Evolutionary conservation across 805 yeast genomes (phyloP), one percentile per base, ranked within the genome.

Genomic region (Myxozyma geophila): DNA sequence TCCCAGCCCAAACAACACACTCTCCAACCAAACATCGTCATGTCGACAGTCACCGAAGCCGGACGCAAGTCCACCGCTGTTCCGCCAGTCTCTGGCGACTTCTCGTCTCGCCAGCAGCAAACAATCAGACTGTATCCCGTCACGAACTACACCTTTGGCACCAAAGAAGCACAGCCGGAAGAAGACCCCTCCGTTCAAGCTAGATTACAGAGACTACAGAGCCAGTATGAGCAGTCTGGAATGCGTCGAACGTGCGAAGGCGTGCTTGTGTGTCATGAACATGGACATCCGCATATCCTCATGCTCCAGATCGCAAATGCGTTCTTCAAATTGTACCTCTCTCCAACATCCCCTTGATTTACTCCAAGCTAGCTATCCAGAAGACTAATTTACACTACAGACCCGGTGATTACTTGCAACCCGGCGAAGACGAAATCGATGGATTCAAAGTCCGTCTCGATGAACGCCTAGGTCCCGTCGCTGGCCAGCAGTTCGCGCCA

Each of bases 201-300:
- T 7, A 60, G 75, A n/a, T 58, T 71, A 37, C 72, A 69, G 47
- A 58, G 74, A 37, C 62, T 74, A 49, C 73, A 72, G 43, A 64
- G 67, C 48, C 72, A 73, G 33, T 73, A 74, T 59, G 74, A 72
- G 49, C 62, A 61, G 44, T 56, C 60, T 28, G 76, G 76, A 28
- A 74, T 73, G 73, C 58, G 75, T 19, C 62, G 75, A 49, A 68
- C 74, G 23, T 74, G 73, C 55, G 77, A 74, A 59, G 75, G 71
- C 3, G 64, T 74, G 15, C 58, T 74, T 41, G 60, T 74, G 15
- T 74, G 75, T 51, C 76, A 74, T 48, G 76, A 74, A 48, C 73
- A 74, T 54, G 75, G 76, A 5, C 75, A 74, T 44, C 76, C 76
- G 13, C 74, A 73, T 41, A 68, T 74, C 51, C 54, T 74, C 37